Base-by-base conservation (phyloP, 31 red algal genomes). In the Odonthalia washingtoniensis region DNA sequence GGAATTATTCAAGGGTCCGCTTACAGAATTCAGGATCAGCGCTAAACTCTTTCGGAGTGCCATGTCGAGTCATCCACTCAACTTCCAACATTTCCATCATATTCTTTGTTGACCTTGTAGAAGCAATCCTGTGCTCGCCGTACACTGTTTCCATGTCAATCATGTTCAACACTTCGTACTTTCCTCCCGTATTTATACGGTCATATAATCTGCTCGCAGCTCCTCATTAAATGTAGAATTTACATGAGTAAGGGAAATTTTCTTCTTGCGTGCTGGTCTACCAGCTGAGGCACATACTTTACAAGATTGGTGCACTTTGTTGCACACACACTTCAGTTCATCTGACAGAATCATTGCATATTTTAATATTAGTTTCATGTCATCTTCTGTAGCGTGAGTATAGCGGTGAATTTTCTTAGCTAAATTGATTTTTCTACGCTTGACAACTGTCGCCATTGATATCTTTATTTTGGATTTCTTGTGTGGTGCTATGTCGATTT, bases 211-310 rank as follows among this genome's bases (percentile, higher is more conserved):
- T 6, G 73, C 32, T 18, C 14, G 33, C 5, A 77, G 9, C 24
- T 40, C 33, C 5, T 43, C 38, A 36, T 77, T 77, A 14, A 77
- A 77, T 44, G 73, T 37, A 9, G 5, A 17, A 77, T 36, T 77
- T n/a, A 45, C 40, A 18, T 77, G 73, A 34, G 73, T 44, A 36
- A 77, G 18, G 14, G 73, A 77, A 77, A 77, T 46, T 5, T 77
- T 77, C 40, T 77, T 77, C 26, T 36, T 24, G 28, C 43, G 12
- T 9, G 9, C 38, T 21, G 73, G 73, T n/a, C 73, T 24, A 43
- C 32, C 40, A 17, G 73, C 17, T 44, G 73, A 77, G 9, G 73
- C 18, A 37, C 73, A 77, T n/a, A 77, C 28, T 4, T 77, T 36
- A 37, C 32, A 77, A 46, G 32, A 24, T 5, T 45, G 9, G 35